phyloP scores from a whole-genome alignment of 164 flowering plant species.

The Akebia trifoliata region DNA sequence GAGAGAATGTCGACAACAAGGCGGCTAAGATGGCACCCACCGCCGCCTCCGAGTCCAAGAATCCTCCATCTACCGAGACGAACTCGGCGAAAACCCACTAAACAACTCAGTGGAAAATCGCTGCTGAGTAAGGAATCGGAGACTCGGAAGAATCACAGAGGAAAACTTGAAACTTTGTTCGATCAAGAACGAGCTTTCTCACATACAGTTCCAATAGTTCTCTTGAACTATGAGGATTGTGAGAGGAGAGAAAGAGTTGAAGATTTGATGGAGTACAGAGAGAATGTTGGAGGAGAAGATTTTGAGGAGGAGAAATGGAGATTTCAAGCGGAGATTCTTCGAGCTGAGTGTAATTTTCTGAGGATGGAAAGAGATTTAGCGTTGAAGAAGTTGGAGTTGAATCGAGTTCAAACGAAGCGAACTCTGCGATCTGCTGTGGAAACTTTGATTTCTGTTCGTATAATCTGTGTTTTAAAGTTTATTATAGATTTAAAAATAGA shows the following conservation, averaged over 20 bases:
- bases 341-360: slow-evolving; percentile 79
- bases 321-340: slow-evolving; percentile 77
- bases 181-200: slow-evolving; percentile 52
- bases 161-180: slow-evolving; percentile 51
- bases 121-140: slow-evolving; percentile 8
- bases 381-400: slow-evolving; percentile 56
- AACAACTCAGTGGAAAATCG: slow-evolving; percentile 12
- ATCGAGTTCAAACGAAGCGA: slow-evolving; percentile 38
- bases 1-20: slow-evolving; percentile 29
- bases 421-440: slow-evolving; percentile 52
- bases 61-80: slow-evolving; percentile 57
- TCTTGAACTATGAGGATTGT: slow-evolving; percentile 23
- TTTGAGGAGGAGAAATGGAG: slow-evolving; percentile 49
- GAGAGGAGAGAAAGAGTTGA: slow-evolving; percentile 42
- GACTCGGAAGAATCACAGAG: slow-evolving; percentile 14
- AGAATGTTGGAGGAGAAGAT: slow-evolving; percentile 7
- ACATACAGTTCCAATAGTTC: slow-evolving; percentile 33
- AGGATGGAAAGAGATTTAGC: slow-evolving; percentile 76
- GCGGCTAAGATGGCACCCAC: slow-evolving; percentile 62
- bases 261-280: slow-evolving; percentile 11
- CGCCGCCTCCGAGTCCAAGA: slow-evolving; percentile 56
- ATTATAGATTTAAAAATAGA: background rate
- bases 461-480: background rate
- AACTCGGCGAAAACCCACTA: slow-evolving; percentile 33
- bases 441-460: slow-evolving; percentile 47